phyloP scores from a whole-genome alignment of 2,329 filamentous ascomycete species.

The Nigrospora sphaerica region DNA sequence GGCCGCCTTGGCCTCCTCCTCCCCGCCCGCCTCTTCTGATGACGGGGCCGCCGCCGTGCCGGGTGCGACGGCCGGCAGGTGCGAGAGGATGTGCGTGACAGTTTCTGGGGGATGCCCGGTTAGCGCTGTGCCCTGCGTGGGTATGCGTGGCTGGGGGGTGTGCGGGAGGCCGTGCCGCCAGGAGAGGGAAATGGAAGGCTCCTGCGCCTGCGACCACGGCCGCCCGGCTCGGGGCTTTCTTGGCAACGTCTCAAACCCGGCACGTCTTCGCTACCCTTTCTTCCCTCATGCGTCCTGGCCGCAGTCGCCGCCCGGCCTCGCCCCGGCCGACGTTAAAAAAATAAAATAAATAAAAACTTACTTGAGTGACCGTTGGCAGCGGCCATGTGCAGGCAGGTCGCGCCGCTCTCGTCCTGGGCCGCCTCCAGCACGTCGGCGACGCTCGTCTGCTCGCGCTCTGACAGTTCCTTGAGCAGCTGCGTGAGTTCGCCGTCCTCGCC shows the following conservation, averaged over 20 bases:
- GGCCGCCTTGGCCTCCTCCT: neutral
- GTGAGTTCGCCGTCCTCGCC: constrained; percentile 69
- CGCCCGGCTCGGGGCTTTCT: too few relatives aligned
- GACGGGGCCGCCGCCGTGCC: constrained; percentile 11
- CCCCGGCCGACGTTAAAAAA: too few relatives aligned
- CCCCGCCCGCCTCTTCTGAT: constrained; percentile 31
- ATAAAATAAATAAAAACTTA: constrained; percentile 31
- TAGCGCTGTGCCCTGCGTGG: neutral
- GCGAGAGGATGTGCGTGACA: constrained; percentile 36
- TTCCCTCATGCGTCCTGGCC: too few relatives aligned
- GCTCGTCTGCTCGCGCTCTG: constrained; percentile 52
- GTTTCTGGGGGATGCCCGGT: constrained; percentile 23
- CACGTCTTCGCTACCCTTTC: too few relatives aligned
- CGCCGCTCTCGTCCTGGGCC: constrained; percentile 67
- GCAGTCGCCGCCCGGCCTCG: too few relatives aligned
- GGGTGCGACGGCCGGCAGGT: constrained; percentile 22
- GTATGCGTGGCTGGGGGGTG: neutral
- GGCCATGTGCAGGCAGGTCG: constrained; percentile 86
- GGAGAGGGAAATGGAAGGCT: neutral
- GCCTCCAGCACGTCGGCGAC: constrained; percentile 59
- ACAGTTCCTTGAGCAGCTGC: constrained; percentile 49
- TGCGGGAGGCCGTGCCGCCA: constrained; percentile 1
- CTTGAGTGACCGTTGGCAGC: constrained; percentile 82
- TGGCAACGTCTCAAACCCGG: too few relatives aligned
- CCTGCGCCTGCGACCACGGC: too few relatives aligned